Percentiles rank a stretch among this genome's conserved stretches.
phyloP scores from a whole-genome alignment of 495 filamentous ascomycete species.

The Lepraria neglecta region DNA sequence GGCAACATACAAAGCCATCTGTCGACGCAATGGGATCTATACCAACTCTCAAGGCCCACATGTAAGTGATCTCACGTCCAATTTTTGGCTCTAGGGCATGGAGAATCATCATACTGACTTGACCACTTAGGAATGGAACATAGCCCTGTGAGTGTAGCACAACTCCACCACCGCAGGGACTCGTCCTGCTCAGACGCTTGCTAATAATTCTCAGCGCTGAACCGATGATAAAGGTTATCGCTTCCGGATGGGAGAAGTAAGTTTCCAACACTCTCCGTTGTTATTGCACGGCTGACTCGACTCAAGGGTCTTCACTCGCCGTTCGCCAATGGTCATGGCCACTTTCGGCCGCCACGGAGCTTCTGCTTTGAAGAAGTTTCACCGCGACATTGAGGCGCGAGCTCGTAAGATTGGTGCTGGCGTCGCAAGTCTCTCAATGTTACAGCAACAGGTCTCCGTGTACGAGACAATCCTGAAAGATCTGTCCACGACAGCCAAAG shows the following conservation, averaged over 20 bases:
- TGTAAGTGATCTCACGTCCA: conserved; percentile 1
- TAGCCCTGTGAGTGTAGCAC: conserved; percentile 29
- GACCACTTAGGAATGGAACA: conserved; percentile 42
- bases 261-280: not conserved
- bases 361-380: conserved; percentile 36
- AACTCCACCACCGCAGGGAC: not conserved
- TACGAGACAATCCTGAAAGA: conserved; percentile 39
- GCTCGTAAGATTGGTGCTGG: conserved; percentile 35
- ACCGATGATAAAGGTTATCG: conserved; percentile 49
- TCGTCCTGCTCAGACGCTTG: not conserved
- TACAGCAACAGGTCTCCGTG: conserved; percentile 41
- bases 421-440: conserved; percentile 35
- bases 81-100: not conserved
- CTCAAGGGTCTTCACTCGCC: conserved; percentile 39
- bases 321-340: conserved; percentile 37
- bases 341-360: conserved; percentile 28
- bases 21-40: conserved; percentile 45
- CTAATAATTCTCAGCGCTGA: conserved; percentile 32
- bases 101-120: not conserved
- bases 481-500: conserved; percentile 30
- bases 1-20: conserved; percentile 58
- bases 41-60: conserved; percentile 26
- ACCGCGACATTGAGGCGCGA: conserved; percentile 36
- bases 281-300: not conserved
- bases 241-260: conserved; percentile 48